Base-by-base conservation (phyloP, 2,329 filamentous ascomycete genomes). In the Aspergillus luchuensis region DNA sequence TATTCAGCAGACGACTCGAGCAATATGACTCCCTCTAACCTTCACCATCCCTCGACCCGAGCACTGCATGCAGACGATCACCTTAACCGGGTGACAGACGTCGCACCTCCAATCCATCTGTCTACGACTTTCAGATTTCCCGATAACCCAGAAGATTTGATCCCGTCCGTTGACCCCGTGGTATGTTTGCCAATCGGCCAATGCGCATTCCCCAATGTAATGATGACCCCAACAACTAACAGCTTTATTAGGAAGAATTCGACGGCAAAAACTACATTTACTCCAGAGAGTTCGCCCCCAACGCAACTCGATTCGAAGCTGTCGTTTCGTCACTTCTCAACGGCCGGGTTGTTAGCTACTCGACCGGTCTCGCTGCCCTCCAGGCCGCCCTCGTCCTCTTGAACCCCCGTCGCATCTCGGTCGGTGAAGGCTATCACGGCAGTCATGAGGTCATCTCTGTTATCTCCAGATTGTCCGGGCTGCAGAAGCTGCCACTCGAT, bases 61-160 rank as follows among this genome's bases (percentile, higher is more conserved):
- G 85, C 89, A 21, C 81, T 96, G 66, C 92, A 96, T 73, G 91
- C 90, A 63, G 92, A 96, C 71, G 88, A 95, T 78, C 81, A 82
- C 69, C 84, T 94, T 69, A 91, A 91, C 75, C 78, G 82, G 39
- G 86, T 90, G 68, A 84, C 87, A 51, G 92, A 95, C 71, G 89
- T 98, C 59, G 92, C 94, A 7, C 93, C 94, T 56, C 87, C 93
- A 5, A 84, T 98, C 72, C 94, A 98, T 75, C 86, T 96, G 61
- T 94, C 92, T 56, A 97, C 94, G 4, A 98, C 90, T 8, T 98
- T 92, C 78, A 87, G 91, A 68, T 98, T 96, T 74, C 81, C 83
- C 38, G 78, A 81, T 56, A 84, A 96, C 71, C 91, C 92, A 1
- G 83, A 88, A 2, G 73, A 87, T 33, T 84, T 97, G 28, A 63